phyloP scores from a whole-genome alignment of 2,329 filamentous ascomycete genomes.

The Aspergillus ibericus region DNA sequence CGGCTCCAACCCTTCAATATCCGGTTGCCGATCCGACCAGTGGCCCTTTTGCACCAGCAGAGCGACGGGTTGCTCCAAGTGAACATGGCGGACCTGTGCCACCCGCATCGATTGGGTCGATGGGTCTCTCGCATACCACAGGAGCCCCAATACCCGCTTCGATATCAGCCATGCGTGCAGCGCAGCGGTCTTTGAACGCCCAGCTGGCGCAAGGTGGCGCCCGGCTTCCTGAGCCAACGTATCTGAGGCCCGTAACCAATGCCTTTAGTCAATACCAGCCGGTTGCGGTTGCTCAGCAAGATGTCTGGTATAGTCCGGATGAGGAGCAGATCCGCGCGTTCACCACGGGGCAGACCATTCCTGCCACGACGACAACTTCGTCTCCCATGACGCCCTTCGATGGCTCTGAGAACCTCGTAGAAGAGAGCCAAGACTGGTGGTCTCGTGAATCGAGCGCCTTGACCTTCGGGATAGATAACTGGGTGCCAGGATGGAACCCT shows the following conservation, averaged over 20 bases:
- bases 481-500: slow-evolving; percentile 42
- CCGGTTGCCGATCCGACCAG: slow-evolving; percentile 20
- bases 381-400: slow-evolving; percentile 57
- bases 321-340: slow-evolving; percentile 20
- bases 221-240: slow-evolving; percentile 34
- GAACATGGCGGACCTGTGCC: slow-evolving; percentile 13
- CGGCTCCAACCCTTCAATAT: slow-evolving; percentile 16
- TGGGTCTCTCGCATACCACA: slow-evolving; percentile 18
- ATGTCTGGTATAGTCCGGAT: slow-evolving; percentile 36
- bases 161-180: slow-evolving; percentile 21
- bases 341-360: slow-evolving; percentile 23
- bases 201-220: slow-evolving; percentile 23
- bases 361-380: slow-evolving; percentile 45
- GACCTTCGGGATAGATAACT: slow-evolving; percentile 63
- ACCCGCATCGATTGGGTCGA: slow-evolving; percentile 13
- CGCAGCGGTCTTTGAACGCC: slow-evolving; percentile 19
- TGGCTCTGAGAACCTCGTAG: slow-evolving; percentile 60
- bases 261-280: slow-evolving; percentile 19
- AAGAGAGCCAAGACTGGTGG: slow-evolving; percentile 66
- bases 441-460: slow-evolving; percentile 62
- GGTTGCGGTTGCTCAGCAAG: slow-evolving; percentile 29
- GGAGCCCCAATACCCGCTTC: slow-evolving; percentile 17
- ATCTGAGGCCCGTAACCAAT: slow-evolving; percentile 28
- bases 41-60: slow-evolving; percentile 15
- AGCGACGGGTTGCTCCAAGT: not conserved